A percentile compares a stretch with the other conserved stretches of the same genome.
phyloP scores from a whole-genome alignment of 345 rosid genomes.

The Eucalyptus albens region DNA sequence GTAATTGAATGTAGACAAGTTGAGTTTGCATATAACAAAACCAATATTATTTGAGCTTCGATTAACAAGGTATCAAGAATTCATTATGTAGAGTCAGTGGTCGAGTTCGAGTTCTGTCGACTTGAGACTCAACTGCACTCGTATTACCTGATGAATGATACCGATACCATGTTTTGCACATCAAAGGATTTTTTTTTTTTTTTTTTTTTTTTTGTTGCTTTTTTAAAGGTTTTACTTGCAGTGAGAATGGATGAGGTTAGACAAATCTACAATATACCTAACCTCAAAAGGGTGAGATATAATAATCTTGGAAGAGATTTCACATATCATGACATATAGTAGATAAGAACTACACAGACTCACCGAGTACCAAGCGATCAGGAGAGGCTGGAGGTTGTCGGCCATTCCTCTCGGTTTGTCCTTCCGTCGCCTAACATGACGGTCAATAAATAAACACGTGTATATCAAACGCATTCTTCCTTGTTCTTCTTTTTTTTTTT shows the following conservation, averaged over 20 bases:
- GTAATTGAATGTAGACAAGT: no score
- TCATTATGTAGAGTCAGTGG: no score
- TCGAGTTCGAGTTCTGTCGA: background rate
- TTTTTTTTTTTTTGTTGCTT: no score
- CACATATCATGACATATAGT: background rate
- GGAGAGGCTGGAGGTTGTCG: background rate
- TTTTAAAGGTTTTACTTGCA: no score
- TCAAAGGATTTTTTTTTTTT: no score
- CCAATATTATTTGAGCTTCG: no score
- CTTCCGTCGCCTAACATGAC: background rate
- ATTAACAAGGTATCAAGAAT: no score
- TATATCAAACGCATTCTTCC: background rate
- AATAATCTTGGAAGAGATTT: fast-evolving
- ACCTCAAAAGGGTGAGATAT: fast-evolving
- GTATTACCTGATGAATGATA: fast-evolving
- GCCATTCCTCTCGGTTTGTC: background rate
- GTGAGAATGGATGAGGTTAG: background rate
- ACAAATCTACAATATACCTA: background rate
- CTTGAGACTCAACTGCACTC: background rate
- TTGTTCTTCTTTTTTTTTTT: background rate
- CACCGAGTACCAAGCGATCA: fast-evolving
- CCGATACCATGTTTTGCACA: background rate
- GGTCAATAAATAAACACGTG: background rate
- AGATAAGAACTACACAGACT: background rate
- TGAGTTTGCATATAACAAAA: no score